Base-by-base conservation (phyloP, 805 yeast genomes). In the Ogataea dorogensis region DNA sequence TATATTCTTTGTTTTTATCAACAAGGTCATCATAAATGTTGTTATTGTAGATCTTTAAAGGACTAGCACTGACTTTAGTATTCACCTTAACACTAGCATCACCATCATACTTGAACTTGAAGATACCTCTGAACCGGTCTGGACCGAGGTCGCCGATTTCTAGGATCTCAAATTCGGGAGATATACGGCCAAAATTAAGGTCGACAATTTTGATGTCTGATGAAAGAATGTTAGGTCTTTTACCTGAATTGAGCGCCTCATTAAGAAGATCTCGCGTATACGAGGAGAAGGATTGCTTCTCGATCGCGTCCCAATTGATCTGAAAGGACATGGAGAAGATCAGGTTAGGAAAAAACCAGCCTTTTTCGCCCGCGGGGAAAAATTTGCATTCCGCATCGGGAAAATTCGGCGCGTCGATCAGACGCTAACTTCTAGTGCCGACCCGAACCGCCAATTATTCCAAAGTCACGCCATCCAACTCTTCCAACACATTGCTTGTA, bases 61-160 rank as follows among this genome's bases (percentile, higher is more conserved):
- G 83, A 58, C 86, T 86, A 1, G 95, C 95, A 58, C 86, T 88
- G 10, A 87, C 86, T 38, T 81, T 78, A 0, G 94, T 85, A 36
- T 78, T 82, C 33, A 86, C 67, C 1, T 88, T 81, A 36, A 85
- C 74, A 36, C 75, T 75, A 13, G 87, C 86, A 56, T 82, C 86
- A 2, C 95, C 95, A 30, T 68, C 66, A 55, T 86, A 85, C 48
- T 75, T 77, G 43, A 85, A 71, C 50, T 84, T 85, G 67, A 85
- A 86, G 14, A 85, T 86, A 2, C 95, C 94, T 40, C 93, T 67
- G 52, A 85, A 86, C 43, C 85, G 63, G 59, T 85, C 93, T 17
- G 66, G 68, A 5, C 79, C 93, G 21, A 86, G 60, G 54, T 86
- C 95, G 5, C 95, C 95, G 46, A 85, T 81, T 52, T 85, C 95